Conservation (phyloP, 129 eudicot species). For the Flaveria brownii region DNA sequence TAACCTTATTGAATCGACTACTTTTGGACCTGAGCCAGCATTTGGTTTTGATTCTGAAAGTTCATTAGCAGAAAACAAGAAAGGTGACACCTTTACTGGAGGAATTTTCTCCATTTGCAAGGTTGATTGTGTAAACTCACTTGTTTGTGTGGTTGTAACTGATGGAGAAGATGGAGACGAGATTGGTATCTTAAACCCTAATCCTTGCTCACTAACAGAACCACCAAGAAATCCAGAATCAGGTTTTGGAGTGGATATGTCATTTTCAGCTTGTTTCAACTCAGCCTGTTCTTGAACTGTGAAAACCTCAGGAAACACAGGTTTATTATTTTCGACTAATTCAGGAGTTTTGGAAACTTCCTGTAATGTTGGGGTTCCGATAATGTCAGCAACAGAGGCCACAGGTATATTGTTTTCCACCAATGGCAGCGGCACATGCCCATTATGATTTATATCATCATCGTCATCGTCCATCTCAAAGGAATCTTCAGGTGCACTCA, state of each 20-base stretch:
- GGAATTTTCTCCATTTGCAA: constrained; percentile 16
- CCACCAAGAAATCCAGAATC: constrained; percentile 29
- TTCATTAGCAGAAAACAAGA: constrained; percentile 27
- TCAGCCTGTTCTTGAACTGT: constrained; percentile 33
- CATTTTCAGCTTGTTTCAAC: constrained; percentile 30
- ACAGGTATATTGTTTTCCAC: constrained; percentile 26
- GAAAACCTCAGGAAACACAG: constrained; percentile 22
- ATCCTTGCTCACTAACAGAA: constrained; percentile 26
- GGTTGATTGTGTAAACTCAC: constrained; percentile 26
- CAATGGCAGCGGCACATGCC: constrained; percentile 27
- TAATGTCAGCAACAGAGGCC: constrained; percentile 30
- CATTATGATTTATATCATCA: constrained; percentile 50
- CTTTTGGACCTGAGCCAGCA: constrained; percentile 29
- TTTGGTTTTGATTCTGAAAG: constrained; percentile 20
- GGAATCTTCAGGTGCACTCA: constrained; percentile 69
- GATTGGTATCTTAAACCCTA: constrained; percentile 31
- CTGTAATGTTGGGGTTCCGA: background rate
- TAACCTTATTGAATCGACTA: constrained; percentile 38
- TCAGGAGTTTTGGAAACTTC: constrained; percentile 21
- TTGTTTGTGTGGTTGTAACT: constrained; percentile 25
- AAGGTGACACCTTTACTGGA: constrained; percentile 36
- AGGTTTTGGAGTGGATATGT: constrained; percentile 20
- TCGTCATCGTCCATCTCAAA: constrained; percentile 38
- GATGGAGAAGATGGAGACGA: constrained; percentile 29
- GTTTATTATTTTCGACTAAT: constrained; percentile 24